phyloP scores from a whole-genome alignment of 176 grass and related monocot genomes.

The Eragrostis curvula region DNA sequence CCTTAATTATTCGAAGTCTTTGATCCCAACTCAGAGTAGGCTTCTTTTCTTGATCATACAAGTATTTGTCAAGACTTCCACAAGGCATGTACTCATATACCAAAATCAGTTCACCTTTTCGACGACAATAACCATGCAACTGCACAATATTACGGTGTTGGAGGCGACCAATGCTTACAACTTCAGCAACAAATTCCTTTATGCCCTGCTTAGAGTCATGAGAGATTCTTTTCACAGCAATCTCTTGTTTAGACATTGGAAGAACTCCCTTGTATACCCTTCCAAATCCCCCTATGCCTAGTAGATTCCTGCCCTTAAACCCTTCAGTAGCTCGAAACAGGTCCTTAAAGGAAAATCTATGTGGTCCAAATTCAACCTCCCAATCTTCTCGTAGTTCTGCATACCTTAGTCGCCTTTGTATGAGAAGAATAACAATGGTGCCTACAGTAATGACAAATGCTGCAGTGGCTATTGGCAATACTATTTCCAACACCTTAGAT shows the following conservation, averaged over 20 bases:
- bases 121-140: not conserved
- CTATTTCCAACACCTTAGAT: not conserved
- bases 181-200: not conserved
- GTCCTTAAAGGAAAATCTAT: not conserved
- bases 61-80: constrained; percentile 6
- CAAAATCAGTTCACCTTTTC: constrained; percentile 28
- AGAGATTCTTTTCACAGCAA: not conserved
- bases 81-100: constrained; percentile 23
- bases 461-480: not conserved
- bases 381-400: constrained; percentile 16
- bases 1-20: constrained; percentile 37
- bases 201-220: constrained; percentile 8
- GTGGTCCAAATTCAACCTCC: constrained; percentile 7
- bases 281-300: no score
- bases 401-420: not conserved
- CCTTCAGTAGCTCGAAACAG: not conserved
- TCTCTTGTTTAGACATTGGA: not conserved
- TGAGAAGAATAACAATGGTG: not conserved
- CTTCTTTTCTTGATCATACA: constrained; percentile 4
- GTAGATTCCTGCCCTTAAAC: no score
- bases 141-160: constrained; percentile 32
- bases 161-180: constrained; percentile 10
- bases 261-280: no score
- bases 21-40: no score
- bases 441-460: not conserved